These are phyloP conservation scores for Hylodesmum podocarpum DNA, from an alignment of 306 rosid genomes.

Conservation along the genomic window DNA sequence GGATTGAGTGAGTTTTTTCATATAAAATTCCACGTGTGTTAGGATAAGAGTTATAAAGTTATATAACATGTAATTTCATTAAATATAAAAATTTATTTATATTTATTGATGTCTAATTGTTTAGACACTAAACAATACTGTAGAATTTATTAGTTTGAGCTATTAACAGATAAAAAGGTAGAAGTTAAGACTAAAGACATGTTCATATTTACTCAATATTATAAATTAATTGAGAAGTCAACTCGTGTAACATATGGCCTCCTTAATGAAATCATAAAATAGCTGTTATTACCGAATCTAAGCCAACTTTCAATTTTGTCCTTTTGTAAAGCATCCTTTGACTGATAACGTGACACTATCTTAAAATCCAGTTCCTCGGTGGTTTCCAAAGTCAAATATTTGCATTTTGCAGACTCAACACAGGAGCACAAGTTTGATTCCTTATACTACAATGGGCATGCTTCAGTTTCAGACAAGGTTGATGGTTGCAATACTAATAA, in stretches of 20 bases:
- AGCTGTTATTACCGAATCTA: background rate
- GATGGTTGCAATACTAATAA: slow-evolving; percentile 11
- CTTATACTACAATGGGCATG: slow-evolving; percentile 16
- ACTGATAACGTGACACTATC: background rate
- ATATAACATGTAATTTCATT: too few relatives aligned
- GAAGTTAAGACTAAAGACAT: background rate
- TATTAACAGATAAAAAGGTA: background rate
- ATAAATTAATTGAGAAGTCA: background rate
- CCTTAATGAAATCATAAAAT: background rate
- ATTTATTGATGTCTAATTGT: too few relatives aligned
- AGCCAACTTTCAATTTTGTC: background rate
- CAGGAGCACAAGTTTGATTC: background rate
- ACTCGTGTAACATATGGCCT: background rate
- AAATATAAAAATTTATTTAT: too few relatives aligned
- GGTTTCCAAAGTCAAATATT: background rate
- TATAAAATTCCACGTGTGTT: background rate
- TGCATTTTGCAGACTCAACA: background rate
- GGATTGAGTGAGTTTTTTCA: background rate
- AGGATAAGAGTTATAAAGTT: background rate
- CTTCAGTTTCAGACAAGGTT: slow-evolving; percentile 9
- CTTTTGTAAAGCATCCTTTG: background rate
- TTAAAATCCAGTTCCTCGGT: background rate
- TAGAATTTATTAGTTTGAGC: background rate
- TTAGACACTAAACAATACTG: too few relatives aligned
- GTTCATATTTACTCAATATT: background rate